phyloP scores from a whole-genome alignment of 2,329 filamentous ascomycete genomes.

The Cyclaneusma minus region DNA sequence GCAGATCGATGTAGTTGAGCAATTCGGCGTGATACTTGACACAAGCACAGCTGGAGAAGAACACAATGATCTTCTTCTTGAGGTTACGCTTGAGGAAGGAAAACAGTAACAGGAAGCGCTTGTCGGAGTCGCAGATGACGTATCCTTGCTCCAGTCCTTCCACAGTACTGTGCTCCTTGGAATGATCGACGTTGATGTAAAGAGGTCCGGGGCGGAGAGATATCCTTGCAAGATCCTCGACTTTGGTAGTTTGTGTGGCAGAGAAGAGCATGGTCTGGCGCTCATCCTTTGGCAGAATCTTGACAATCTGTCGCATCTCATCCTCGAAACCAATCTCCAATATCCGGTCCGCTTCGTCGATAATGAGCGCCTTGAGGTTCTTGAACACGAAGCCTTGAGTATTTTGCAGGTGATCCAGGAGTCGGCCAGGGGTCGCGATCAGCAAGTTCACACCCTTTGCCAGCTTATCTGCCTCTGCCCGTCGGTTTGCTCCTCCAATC shows the following conservation, averaged over 20 bases:
- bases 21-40: slow-evolving; percentile 94
- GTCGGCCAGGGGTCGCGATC: slow-evolving; percentile 81
- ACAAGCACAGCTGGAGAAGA: slow-evolving; percentile 82
- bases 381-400: slow-evolving; percentile 83
- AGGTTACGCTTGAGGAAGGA: slow-evolving; percentile 84
- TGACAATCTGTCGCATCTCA: slow-evolving; percentile 93
- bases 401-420: slow-evolving; percentile 89
- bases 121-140: slow-evolving; percentile 82
- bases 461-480: slow-evolving; percentile 88
- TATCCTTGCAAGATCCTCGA: slow-evolving; percentile 89
- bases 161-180: slow-evolving; percentile 80
- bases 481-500: slow-evolving; percentile 83
- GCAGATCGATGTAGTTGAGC: slow-evolving; percentile 93
- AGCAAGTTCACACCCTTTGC: slow-evolving; percentile 87
- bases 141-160: slow-evolving; percentile 93
- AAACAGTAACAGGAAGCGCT: slow-evolving; percentile 85
- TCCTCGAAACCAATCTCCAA: slow-evolving; percentile 97
- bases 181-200: slow-evolving; percentile 92
- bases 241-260: slow-evolving; percentile 95
- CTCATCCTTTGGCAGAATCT: slow-evolving; percentile 75
- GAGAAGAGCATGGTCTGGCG: slow-evolving; percentile 98
- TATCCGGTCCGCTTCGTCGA: slow-evolving; percentile 94
- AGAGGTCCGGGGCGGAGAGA: slow-evolving; percentile 81
- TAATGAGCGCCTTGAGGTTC: slow-evolving; percentile 81
- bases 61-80: slow-evolving; percentile 87